These are phyloP conservation scores for Ceratobasidium sp. DNA, from an alignment of 1,284 basidiomycete genomes.

Conservation along the genomic window DNA sequence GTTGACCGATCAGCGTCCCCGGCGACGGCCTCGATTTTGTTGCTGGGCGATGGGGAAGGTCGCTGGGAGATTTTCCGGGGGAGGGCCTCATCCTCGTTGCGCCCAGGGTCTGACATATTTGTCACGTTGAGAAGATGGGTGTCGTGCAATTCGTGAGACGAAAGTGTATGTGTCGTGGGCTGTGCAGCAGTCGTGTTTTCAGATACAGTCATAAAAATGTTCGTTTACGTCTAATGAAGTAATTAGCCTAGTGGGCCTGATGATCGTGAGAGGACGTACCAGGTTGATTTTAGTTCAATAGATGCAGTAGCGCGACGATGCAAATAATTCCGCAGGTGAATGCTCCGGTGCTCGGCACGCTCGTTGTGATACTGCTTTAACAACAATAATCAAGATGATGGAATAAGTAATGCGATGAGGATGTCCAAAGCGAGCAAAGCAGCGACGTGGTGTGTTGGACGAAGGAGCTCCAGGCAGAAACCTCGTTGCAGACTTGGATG, in stretches of 20 bases:
- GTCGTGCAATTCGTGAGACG: conserved; percentile 24
- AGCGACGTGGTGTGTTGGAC: neutral
- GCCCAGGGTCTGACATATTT: conserved; percentile 20
- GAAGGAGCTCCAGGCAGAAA: conserved; percentile 12
- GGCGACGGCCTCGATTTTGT: conserved; percentile 30
- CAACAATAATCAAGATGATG: conserved; percentile 39
- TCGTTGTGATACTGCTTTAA: conserved; percentile 22
- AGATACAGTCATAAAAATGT: conserved; percentile 14
- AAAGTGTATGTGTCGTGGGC: neutral
- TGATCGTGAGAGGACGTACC: neutral
- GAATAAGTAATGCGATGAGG: conserved; percentile 40
- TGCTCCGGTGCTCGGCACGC: too few species aligned
- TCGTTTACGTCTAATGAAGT: conserved; percentile 19
- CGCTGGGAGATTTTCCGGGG: neutral
- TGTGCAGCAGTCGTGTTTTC: neutral
- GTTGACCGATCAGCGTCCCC: conserved; percentile 34
- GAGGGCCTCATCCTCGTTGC: conserved; percentile 9
- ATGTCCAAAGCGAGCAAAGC: conserved; percentile 26
- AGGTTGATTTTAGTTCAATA: conserved; percentile 31
- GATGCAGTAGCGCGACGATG: neutral
- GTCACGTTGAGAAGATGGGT: neutral
- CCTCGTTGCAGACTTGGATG: conserved; percentile 22
- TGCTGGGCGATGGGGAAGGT: neutral
- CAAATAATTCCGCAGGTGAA: conserved; percentile 10
- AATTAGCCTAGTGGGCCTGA: neutral